phyloP scores from a whole-genome alignment of 2,329 filamentous ascomycete genomes.

The Fusarium albosuccineum region DNA sequence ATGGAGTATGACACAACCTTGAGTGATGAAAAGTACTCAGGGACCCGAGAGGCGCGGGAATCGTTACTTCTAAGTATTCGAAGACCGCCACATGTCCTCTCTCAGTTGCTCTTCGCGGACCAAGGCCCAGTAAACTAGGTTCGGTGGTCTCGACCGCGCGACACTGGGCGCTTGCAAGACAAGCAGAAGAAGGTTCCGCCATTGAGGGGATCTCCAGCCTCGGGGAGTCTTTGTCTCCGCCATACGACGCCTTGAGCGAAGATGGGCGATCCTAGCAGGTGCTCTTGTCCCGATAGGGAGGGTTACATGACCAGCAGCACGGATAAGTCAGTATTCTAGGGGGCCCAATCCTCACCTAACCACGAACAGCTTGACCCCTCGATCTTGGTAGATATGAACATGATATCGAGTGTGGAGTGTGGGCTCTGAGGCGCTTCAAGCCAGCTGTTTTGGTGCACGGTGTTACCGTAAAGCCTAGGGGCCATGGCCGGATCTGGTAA shows the following conservation, averaged over 20 bases:
- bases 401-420: neutral
- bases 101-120: neutral
- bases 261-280: conserved; percentile 2
- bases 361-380: conserved; percentile 2
- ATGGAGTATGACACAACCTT: neutral
- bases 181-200: neutral
- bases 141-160: conserved; percentile 1
- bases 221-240: conserved; percentile 1
- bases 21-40: neutral
- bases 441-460: conserved; percentile 6
- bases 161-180: neutral
- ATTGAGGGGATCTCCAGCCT: neutral
- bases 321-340: neutral
- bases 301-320: neutral
- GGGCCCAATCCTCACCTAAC: conserved; percentile 11
- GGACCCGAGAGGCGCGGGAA: neutral
- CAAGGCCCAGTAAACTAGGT: conserved; percentile 3
- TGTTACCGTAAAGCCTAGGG: conserved; percentile 7
- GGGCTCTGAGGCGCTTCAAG: neutral
- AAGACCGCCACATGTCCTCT: neutral
- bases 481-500: conserved; percentile 28
- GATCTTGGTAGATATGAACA: conserved; percentile 17
- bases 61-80: conserved; percentile 26
- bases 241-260: conserved; percentile 24
- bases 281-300: conserved; percentile 9